These are phyloP conservation scores for Acrasis kona DNA, from an alignment of 78 protist genomes.

Conservation along the genomic window DNA sequence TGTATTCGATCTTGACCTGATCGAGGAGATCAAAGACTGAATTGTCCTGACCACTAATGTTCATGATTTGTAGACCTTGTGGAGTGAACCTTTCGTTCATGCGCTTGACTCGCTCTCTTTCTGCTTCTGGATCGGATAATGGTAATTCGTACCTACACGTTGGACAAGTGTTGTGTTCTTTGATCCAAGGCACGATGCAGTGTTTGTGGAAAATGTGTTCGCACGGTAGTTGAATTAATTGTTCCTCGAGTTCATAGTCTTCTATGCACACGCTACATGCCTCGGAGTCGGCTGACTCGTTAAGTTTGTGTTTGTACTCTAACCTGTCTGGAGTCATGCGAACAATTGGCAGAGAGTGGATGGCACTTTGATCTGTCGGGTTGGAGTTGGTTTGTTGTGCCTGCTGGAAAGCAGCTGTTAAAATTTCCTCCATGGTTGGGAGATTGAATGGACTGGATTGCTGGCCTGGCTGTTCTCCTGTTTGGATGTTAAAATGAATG, in stretches of 20 bases:
- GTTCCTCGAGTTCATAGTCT: not conserved
- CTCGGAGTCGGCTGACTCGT: too few species aligned
- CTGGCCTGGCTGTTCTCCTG: too few species aligned
- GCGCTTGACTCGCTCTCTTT: too few species aligned
- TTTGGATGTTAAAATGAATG: too few species aligned
- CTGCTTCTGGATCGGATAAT: slow-evolving; percentile 25
- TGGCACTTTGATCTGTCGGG: slow-evolving; percentile 1
- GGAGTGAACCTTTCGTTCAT: too few species aligned
- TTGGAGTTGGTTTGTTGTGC: not conserved
- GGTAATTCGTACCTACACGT: slow-evolving; percentile 39
- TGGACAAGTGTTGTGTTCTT: slow-evolving; percentile 41
- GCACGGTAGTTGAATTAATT: slow-evolving; percentile 29
- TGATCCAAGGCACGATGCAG: slow-evolving; percentile 45
- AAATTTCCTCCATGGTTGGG: not conserved
- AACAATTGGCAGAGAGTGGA: not conserved
- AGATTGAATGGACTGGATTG: too few species aligned
- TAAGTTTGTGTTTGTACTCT: not conserved
- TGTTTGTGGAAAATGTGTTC: slow-evolving; percentile 35
- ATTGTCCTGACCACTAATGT: too few species aligned
- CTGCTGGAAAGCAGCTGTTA: not conserved
- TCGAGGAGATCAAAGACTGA: too few species aligned
- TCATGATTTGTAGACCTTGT: too few species aligned
- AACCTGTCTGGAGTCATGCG: not conserved
- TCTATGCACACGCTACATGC: slow-evolving; percentile 16
- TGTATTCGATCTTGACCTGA: too few species aligned